Conservation (phyloP, 257 asterid species). For the Penstemon barbatus region DNA sequence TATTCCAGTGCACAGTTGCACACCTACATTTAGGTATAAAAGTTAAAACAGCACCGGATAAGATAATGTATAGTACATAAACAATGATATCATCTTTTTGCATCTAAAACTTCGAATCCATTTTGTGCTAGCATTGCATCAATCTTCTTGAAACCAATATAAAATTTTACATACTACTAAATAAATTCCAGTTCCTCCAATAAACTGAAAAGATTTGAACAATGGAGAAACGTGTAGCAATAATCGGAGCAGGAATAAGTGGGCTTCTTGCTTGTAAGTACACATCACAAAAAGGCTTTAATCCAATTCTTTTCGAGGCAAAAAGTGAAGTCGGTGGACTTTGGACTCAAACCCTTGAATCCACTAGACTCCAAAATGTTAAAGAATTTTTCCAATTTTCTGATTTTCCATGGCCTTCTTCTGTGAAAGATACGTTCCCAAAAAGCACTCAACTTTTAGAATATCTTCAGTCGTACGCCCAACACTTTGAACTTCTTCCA, state of each 20-base stretch:
- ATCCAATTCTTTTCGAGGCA: conserved; percentile 53
- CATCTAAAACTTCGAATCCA: no score
- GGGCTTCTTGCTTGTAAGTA: conserved; percentile 75
- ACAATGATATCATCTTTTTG: no score
- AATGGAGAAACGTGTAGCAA: conserved; percentile 59
- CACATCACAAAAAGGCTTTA: conserved; percentile 42
- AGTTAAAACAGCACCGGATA: no score
- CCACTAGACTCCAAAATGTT: conserved; percentile 46
- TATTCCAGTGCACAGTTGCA: no score
- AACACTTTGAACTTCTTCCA: conserved; percentile 33
- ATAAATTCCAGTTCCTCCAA: no score
- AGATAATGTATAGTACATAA: no score
- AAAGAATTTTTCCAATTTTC: conserved; percentile 43
- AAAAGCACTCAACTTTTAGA: conserved; percentile 28
- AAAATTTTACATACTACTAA: no score
- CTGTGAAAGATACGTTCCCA: conserved; percentile 42
- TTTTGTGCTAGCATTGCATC: no score
- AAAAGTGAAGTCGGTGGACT: conserved; percentile 49
- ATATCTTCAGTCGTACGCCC: conserved; percentile 55
- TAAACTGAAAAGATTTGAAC: not conserved
- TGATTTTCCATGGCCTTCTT: conserved; percentile 66
- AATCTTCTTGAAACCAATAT: no score
- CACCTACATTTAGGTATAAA: no score
- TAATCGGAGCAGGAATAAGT: conserved; percentile 67
- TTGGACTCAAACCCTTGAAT: conserved; percentile 56